Percentiles rank a stretch among this genome's conserved stretches.
Evolutionary conservation across 2,329 filamentous ascomycete species (phyloP).

Genomic region (Ilyonectria robusta): DNA sequence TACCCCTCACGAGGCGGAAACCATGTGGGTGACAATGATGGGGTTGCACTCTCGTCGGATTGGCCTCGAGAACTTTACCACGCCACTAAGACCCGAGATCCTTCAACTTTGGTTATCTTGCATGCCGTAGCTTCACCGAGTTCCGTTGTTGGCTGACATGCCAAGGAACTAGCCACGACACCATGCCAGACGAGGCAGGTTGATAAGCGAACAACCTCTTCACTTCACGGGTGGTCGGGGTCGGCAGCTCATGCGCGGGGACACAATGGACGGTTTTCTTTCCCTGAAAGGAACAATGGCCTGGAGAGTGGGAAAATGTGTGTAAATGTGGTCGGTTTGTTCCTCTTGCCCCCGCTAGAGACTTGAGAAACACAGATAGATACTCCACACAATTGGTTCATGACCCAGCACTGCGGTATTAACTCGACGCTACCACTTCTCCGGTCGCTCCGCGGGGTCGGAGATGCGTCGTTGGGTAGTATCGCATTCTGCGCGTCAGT

Average conservation of each 20-base stretch:
- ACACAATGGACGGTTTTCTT: neutral
- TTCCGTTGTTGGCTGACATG: conserved; percentile 5
- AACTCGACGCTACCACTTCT: neutral
- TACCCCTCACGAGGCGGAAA: neutral
- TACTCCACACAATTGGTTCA: neutral
- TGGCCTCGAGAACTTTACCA: conserved; percentile 3
- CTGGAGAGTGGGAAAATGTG: neutral
- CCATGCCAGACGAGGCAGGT: conserved; percentile 4
- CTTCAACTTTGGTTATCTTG: conserved; percentile 16
- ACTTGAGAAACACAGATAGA: too few relatives aligned
- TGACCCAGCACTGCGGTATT: neutral
- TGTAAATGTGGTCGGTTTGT: neutral
- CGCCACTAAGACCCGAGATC: conserved; percentile 9
- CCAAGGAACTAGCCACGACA: conserved; percentile 23
- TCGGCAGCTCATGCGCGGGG: neutral
- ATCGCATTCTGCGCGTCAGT: too few relatives aligned
- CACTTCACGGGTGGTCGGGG: neutral
- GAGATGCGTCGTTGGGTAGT: neutral
- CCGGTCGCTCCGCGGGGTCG: neutral
- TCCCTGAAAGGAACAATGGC: neutral
- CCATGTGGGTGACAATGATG: conserved; percentile 10
- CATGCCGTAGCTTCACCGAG: conserved; percentile 3
- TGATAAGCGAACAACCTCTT: neutral
- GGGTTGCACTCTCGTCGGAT: neutral
- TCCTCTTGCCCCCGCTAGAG: too few relatives aligned